Conservation (phyloP, 2,329 filamentous ascomycete species). For the Aspergillus pseudotamarii region DNA sequence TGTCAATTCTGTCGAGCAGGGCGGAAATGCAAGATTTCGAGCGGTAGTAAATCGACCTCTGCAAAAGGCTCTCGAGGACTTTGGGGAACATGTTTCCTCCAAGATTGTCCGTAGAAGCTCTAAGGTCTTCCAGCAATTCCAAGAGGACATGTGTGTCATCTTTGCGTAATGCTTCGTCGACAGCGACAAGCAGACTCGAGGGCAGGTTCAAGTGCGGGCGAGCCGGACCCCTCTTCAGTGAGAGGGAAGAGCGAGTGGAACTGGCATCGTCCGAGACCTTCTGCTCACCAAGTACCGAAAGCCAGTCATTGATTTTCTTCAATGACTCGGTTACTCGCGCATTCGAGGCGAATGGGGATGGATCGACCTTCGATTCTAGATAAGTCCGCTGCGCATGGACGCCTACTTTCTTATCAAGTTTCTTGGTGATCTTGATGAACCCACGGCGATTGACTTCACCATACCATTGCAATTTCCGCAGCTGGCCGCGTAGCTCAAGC, state of each 20-base stretch:
- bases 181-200: conserved; percentile 51
- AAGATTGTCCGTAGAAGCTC: conserved; percentile 55
- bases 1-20: conserved; percentile 69
- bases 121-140: conserved; percentile 61
- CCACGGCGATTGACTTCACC: conserved; percentile 93
- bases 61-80: conserved; percentile 46
- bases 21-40: conserved; percentile 71
- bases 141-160: conserved; percentile 45
- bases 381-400: conserved; percentile 81
- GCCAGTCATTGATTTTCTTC: conserved; percentile 83
- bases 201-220: conserved; percentile 75
- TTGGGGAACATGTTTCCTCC: conserved; percentile 72
- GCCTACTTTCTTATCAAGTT: conserved; percentile 91
- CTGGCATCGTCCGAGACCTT: conserved; percentile 75
- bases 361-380: conserved; percentile 86
- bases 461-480: conserved; percentile 95
- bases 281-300: conserved; percentile 77
- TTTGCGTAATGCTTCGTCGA: conserved; percentile 44
- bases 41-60: conserved; percentile 67
- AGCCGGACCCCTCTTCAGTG: conserved; percentile 74
- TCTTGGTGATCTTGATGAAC: conserved; percentile 98
- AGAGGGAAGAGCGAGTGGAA: conserved; percentile 69
- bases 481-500: conserved; percentile 80
- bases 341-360: conserved; percentile 83
- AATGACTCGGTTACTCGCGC: conserved; percentile 59